These are phyloP conservation scores for Yarrowia phangngaensis DNA, from an alignment of 805 yeast species.

Conservation along the genomic window DNA sequence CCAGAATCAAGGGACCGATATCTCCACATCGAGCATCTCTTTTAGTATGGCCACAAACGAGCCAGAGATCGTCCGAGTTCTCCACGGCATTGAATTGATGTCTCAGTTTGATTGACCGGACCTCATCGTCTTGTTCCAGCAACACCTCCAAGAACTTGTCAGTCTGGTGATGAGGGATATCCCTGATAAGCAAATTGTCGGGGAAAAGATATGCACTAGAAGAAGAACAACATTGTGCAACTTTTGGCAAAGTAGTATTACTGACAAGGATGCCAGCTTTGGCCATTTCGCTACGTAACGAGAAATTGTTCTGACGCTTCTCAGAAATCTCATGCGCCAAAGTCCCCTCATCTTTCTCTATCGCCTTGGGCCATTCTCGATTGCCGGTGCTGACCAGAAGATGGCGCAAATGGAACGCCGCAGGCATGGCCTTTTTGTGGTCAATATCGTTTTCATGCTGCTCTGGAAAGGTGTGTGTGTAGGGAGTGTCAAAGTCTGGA, in stretches of 20 bases:
- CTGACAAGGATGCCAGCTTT: constrained; percentile 35
- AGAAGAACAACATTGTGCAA: too few relatives aligned
- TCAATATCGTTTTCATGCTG: constrained; percentile 15
- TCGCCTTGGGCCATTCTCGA: constrained; percentile 9
- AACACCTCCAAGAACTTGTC: constrained; percentile 4
- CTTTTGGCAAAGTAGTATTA: background rate
- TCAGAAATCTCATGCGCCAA: constrained; percentile 3
- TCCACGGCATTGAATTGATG: constrained; percentile 29
- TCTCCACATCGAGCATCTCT: constrained; percentile 66
- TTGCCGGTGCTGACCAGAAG: constrained; percentile 1
- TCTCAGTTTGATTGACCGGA: constrained; percentile 20
- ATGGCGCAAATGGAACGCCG: constrained; percentile 13
- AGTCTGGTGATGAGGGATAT: constrained; percentile 27
- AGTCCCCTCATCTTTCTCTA: constrained; percentile 2
- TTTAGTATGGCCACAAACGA: constrained; percentile 63
- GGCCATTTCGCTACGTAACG: constrained; percentile 6
- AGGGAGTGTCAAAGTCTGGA: constrained; percentile 4
- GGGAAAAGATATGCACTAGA: constrained; percentile 52
- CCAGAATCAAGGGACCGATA: constrained; percentile 53
- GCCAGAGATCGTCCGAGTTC: constrained; percentile 22
- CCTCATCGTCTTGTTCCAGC: constrained; percentile 22
- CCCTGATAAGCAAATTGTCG: constrained; percentile 42
- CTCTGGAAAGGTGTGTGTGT: background rate
- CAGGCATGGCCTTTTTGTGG: constrained; percentile 19
- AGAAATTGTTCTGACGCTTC: background rate